These are phyloP conservation scores for Diaporthe humulicola DNA, from an alignment of 2,329 filamentous ascomycete species.

Conservation along the genomic window DNA sequence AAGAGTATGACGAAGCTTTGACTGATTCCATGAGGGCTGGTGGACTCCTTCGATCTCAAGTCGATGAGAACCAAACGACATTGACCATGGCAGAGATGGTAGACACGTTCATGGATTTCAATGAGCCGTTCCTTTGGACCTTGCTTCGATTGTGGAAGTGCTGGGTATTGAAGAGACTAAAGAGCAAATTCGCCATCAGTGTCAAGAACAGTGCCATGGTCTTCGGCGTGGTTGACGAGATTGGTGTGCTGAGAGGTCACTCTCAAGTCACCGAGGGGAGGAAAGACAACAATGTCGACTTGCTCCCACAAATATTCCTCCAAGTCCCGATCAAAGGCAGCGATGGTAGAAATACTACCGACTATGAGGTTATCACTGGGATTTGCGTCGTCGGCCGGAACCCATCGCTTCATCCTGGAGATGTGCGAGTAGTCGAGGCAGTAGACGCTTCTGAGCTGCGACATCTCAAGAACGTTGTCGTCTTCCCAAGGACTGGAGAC, in stretches of 20 bases:
- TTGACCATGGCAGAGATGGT: conserved; percentile 82
- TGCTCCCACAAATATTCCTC: conserved; percentile 88
- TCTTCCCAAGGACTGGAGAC: conserved; percentile 87
- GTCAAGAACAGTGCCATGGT: conserved; percentile 89
- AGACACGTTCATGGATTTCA: conserved; percentile 77
- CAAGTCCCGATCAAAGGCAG: conserved; percentile 71
- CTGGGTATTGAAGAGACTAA: conserved; percentile 90
- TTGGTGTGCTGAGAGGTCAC: conserved; percentile 79
- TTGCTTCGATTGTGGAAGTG: conserved; percentile 87
- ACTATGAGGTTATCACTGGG: conserved; percentile 78
- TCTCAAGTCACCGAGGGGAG: conserved; percentile 57
- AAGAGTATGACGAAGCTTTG: conserved; percentile 79
- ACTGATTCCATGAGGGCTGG: conserved; percentile 73
- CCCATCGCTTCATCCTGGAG: conserved; percentile 92
- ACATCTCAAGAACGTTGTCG: conserved; percentile 87
- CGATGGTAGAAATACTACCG: conserved; percentile 63
- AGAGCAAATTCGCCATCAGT: conserved; percentile 90
- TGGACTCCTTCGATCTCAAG: conserved; percentile 76
- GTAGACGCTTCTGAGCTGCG: conserved; percentile 80
- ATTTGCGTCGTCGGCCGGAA: conserved; percentile 90
- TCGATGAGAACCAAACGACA: conserved; percentile 89
- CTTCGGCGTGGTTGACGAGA: conserved; percentile 91
- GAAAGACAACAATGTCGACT: conserved; percentile 51
- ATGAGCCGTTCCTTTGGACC: conserved; percentile 86
- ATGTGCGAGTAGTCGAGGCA: conserved; percentile 88